phyloP scores from a whole-genome alignment of 495 filamentous ascomycete genomes.

The Penicillium pulvis region DNA sequence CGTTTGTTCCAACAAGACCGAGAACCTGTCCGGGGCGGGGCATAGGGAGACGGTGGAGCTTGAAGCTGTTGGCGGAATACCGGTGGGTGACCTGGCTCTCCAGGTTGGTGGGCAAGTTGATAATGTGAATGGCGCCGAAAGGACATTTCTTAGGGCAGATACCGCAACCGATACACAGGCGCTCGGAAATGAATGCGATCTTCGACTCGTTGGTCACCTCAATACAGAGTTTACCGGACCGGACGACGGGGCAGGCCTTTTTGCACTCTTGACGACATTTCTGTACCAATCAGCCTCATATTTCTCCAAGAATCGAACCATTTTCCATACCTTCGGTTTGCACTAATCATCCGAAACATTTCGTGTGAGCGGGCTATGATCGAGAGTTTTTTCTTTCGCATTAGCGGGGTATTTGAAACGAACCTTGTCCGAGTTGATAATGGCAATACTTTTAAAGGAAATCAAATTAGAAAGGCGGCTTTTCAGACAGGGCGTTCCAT shows the following conservation, averaged over 20 bases:
- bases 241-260: conserved; percentile 97
- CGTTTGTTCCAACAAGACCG: conserved; percentile 96
- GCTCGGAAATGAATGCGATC: conserved; percentile 97
- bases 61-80: conserved; percentile 99
- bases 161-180: conserved; percentile 95
- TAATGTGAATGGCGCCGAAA: conserved; percentile 98
- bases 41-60: conserved; percentile 94
- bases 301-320: background rate
- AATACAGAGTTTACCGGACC: conserved; percentile 95
- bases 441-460: conserved; percentile 74
- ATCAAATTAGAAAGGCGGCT: conserved; percentile 17
- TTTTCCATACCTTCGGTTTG: conserved; percentile 82
- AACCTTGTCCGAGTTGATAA: conserved; percentile 97
- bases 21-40: conserved; percentile 96
- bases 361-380: conserved; percentile 37
- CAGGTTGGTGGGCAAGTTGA: conserved; percentile 98
- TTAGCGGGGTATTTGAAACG: conserved; percentile 43
- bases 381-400: conserved; percentile 16
- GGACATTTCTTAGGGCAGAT: conserved; percentile 99
- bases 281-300: conserved; percentile 33
- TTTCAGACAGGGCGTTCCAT: background rate
- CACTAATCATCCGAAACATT: conserved; percentile 58
- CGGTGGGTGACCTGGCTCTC: conserved; percentile 97
- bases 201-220: conserved; percentile 89
- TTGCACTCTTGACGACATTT: conserved; percentile 99